Evolutionary conservation across 495 filamentous ascomycete genomes (phyloP).

Genomic region (Aspergillus bridgeri): DNA sequence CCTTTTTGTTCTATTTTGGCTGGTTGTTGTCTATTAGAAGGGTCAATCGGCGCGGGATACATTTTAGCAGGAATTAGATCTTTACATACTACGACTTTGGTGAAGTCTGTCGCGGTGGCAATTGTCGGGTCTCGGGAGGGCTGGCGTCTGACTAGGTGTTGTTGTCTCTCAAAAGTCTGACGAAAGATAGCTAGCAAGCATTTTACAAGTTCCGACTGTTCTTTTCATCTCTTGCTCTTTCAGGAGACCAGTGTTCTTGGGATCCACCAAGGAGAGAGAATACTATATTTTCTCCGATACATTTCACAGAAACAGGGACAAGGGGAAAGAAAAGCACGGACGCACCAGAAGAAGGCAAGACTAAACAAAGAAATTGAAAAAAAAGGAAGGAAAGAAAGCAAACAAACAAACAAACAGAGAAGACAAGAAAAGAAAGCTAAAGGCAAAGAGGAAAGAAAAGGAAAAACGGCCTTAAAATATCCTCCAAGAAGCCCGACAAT

Average conservation of each 20-base stretch:
- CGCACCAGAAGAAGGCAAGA: constrained; percentile 16
- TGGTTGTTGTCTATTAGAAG: constrained; percentile 20
- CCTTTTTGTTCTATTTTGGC: neutral
- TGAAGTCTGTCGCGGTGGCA: constrained; percentile 19
- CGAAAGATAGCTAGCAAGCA: constrained; percentile 51
- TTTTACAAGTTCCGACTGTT: constrained; percentile 48
- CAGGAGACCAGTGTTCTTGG: constrained; percentile 25
- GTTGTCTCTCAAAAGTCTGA: constrained; percentile 38
- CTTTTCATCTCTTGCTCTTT: constrained; percentile 40
- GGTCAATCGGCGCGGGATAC: constrained; percentile 17
- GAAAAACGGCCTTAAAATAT: neutral
- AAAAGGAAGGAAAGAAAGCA: constrained; percentile 13
- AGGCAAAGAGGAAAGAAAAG: constrained; percentile 1
- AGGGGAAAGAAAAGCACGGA: constrained; percentile 15
- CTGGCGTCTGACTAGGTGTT: constrained; percentile 28
- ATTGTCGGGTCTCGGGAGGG: neutral
- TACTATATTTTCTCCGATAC: constrained; percentile 24
- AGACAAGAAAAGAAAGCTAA: constrained; percentile 11
- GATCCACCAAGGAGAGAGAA: constrained; percentile 31
- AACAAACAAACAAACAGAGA: constrained; percentile 11
- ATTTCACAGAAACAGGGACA: constrained; percentile 18
- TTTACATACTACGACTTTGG: constrained; percentile 12
- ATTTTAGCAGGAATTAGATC: constrained; percentile 25
- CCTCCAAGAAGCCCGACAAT: neutral
- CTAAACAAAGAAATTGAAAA: constrained; percentile 7